Conservation (phyloP, 345 rosid species). For the Gossypium arboreum region DNA sequence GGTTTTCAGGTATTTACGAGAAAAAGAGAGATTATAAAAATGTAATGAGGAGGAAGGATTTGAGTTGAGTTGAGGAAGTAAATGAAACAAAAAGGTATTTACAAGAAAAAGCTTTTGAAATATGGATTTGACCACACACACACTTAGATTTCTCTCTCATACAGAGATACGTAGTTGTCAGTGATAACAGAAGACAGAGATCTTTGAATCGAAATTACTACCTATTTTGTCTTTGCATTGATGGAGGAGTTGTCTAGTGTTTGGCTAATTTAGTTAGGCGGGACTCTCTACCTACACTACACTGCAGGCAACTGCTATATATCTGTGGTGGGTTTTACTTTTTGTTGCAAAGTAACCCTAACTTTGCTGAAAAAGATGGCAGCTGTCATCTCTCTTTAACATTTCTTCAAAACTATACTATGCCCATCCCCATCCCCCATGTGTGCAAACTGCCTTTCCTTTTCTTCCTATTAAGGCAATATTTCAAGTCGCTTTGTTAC, state of each 20-base stretch:
- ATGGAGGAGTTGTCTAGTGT: neutral
- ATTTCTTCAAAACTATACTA: slow-evolving; percentile 28
- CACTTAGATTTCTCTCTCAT: slow-evolving; percentile 5
- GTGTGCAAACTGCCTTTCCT: slow-evolving; percentile 12
- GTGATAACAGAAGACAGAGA: slow-evolving; percentile 43
- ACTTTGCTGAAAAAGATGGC: slow-evolving; percentile 32
- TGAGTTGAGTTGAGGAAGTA: no score
- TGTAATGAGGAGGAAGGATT: no score
- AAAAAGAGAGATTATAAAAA: no score
- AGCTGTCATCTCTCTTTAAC: slow-evolving; percentile 23
- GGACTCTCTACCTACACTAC: neutral
- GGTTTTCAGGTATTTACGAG: neutral
- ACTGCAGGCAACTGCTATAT: neutral
- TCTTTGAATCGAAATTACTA: slow-evolving; percentile 26
- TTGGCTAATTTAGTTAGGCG: slow-evolving; percentile 17
- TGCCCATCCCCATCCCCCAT: slow-evolving; percentile 21
- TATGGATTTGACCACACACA: slow-evolving; percentile 41
- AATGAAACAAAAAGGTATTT: neutral
- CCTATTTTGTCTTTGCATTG: slow-evolving; percentile 25
- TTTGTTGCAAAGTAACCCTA: slow-evolving; percentile 25
- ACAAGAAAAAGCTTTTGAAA: slow-evolving; percentile 14
- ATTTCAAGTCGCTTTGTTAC: slow-evolving; percentile 16
- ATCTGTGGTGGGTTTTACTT: slow-evolving; percentile 1
- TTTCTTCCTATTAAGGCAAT: slow-evolving; percentile 23
- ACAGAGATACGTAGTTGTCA: slow-evolving; percentile 47